Percentiles rank a stretch among this genome's conserved stretches.
phyloP scores from a whole-genome alignment of 1,284 basidiomycete species.

The Ceratobasidium sp. region DNA sequence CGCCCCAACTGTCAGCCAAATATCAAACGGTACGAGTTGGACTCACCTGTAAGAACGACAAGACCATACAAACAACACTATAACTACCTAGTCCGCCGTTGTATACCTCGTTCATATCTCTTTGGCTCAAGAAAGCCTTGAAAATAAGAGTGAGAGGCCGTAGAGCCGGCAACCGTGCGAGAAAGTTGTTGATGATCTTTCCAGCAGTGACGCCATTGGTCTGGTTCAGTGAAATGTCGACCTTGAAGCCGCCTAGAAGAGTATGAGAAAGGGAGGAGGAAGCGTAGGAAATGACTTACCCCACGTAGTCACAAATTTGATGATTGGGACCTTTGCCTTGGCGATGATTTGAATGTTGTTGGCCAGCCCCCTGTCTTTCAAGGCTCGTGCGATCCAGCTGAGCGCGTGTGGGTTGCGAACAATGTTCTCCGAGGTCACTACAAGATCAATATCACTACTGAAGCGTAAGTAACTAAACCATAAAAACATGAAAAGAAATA shows the following conservation, averaged over 20 bases:
- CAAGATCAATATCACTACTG: slow-evolving; percentile 79
- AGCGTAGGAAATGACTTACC: slow-evolving; percentile 54
- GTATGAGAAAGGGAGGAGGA: background rate
- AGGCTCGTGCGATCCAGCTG: slow-evolving; percentile 61
- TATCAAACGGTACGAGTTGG: background rate
- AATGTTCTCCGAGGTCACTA: slow-evolving; percentile 69
- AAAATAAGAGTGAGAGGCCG: slow-evolving; percentile 85
- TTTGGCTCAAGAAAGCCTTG: slow-evolving; percentile 89
- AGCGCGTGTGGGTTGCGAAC: slow-evolving; percentile 68
- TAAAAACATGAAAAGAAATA: slow-evolving; percentile 45
- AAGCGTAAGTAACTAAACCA: background rate
- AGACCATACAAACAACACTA: slow-evolving; percentile 90
- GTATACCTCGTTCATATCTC: slow-evolving; percentile 97
- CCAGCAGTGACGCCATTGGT: slow-evolving; percentile 85
- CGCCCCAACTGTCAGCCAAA: background rate
- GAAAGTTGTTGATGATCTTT: slow-evolving; percentile 82
- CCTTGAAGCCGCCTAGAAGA: slow-evolving; percentile 72
- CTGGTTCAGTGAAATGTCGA: slow-evolving; percentile 93
- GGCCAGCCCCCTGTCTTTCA: slow-evolving; percentile 62
- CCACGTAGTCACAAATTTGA: slow-evolving; percentile 87
- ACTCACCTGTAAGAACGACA: slow-evolving; percentile 89
- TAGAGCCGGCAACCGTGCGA: slow-evolving; percentile 78
- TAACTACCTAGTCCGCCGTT: slow-evolving; percentile 95
- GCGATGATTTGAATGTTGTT: slow-evolving; percentile 81
- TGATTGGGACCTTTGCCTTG: slow-evolving; percentile 90